These are phyloP conservation scores for Fusarium sp. DNA, from an alignment of 2,329 filamentous ascomycete species.

Conservation along the genomic window DNA sequence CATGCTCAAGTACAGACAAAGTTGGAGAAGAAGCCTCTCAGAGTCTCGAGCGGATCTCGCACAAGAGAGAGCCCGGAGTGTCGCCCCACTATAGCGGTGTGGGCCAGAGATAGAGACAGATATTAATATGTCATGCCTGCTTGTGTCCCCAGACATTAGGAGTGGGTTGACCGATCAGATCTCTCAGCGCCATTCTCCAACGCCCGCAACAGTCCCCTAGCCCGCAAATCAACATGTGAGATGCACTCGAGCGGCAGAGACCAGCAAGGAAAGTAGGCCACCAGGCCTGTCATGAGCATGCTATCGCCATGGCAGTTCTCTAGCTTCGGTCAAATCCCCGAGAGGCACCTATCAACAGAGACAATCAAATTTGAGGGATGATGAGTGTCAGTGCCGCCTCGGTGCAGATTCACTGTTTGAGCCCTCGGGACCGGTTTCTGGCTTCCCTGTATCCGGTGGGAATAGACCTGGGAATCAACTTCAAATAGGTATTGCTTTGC, in stretches of 20 bases:
- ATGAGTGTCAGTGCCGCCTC: slow-evolving; percentile 1
- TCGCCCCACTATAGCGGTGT: slow-evolving; percentile 40
- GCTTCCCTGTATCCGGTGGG: slow-evolving; percentile 6
- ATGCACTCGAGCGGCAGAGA: slow-evolving; percentile 17
- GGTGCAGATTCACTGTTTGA: slow-evolving; percentile 7
- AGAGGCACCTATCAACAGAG: not conserved
- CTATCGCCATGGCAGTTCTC: slow-evolving; percentile 12
- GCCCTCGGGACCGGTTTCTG: not conserved
- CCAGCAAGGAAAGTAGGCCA: slow-evolving; percentile 21
- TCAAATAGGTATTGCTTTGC: slow-evolving; percentile 27
- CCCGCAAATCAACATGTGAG: slow-evolving; percentile 33
- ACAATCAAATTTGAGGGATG: not conserved
- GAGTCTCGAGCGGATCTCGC: slow-evolving; percentile 15
- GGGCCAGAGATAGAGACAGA: slow-evolving; percentile 43
- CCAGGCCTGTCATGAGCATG: slow-evolving; percentile 10
- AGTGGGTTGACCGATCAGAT: slow-evolving; percentile 42
- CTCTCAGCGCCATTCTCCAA: slow-evolving; percentile 33
- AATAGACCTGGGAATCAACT: slow-evolving; percentile 4
- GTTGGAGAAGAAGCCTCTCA: too few species aligned
- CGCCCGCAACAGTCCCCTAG: slow-evolving; percentile 35
- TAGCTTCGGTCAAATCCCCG: slow-evolving; percentile 26
- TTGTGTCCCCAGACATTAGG: slow-evolving; percentile 23
- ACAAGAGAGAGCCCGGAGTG: slow-evolving; percentile 20
- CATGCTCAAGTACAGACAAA: slow-evolving; percentile 14
- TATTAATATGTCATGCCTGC: slow-evolving; percentile 44